A percentile compares a stretch with the other conserved stretches of the same genome.
Conservation (phyloP, 805 yeast genomes). For the Ogataea polymorpha region DNA sequence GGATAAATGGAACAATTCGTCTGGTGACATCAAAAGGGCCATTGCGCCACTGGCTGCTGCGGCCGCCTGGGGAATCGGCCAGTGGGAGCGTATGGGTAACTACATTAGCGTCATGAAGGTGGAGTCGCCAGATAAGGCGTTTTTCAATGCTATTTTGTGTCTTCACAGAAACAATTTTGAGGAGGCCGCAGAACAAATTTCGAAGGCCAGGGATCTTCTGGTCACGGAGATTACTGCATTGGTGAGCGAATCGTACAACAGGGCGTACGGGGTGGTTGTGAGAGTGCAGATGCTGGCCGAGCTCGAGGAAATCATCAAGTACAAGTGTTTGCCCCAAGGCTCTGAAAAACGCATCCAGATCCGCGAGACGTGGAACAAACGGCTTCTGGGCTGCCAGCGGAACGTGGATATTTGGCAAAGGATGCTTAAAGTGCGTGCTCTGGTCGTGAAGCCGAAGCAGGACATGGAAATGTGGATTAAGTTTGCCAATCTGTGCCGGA, state of each 20-base stretch:
- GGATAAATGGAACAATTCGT: constrained; percentile 75
- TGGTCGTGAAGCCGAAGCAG: constrained; percentile 91
- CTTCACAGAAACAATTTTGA: constrained; percentile 83
- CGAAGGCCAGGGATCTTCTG: constrained; percentile 80
- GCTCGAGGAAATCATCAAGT: constrained; percentile 88
- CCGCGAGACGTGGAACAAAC: constrained; percentile 90
- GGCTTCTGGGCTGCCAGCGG: constrained; percentile 89
- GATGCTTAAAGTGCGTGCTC: constrained; percentile 85
- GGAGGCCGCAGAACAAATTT: constrained; percentile 75
- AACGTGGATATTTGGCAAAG: constrained; percentile 99
- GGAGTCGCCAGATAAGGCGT: constrained; percentile 92
- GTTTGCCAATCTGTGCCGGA: constrained; percentile 93
- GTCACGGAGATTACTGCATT: constrained; percentile 93
- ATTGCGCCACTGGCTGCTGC: constrained; percentile 99
- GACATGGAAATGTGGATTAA: constrained; percentile 98
- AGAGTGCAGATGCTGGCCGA: constrained; percentile 97
- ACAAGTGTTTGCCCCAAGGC: constrained; percentile 79
- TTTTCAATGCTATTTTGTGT: constrained; percentile 85
- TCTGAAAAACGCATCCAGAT: constrained; percentile 76
- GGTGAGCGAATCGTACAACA: constrained; percentile 91
- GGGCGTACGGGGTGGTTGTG: constrained; percentile 96
- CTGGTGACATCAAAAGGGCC: constrained; percentile 69
- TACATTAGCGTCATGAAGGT: constrained; percentile 86
- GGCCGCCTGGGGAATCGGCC: constrained; percentile 97
- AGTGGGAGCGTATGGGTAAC: constrained; percentile 94